Conservation (phyloP, 768 basidiomycete genomes). For the Auriscalpium orientale region DNA sequence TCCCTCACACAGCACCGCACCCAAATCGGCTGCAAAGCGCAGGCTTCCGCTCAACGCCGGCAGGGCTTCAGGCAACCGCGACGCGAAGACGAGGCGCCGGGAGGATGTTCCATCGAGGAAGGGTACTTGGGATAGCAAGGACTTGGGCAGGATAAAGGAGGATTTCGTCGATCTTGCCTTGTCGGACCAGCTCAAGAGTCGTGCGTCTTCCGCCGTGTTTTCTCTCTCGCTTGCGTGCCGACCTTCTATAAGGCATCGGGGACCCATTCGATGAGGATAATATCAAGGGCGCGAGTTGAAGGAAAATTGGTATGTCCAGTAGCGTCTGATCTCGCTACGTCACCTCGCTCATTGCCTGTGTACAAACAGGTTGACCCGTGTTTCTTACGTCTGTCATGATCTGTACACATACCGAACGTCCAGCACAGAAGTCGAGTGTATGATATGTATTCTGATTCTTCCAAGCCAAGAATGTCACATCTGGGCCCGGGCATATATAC, state of each 20-base stretch:
- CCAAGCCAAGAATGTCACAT: too few relatives aligned
- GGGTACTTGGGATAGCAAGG: conserved; percentile 4
- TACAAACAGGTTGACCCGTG: too few relatives aligned
- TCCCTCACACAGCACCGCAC: conserved; percentile 1
- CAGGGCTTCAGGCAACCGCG: conserved; percentile 11
- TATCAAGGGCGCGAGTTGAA: conserved; percentile 17
- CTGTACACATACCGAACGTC: too few relatives aligned
- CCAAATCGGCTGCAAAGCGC: conserved; percentile 11
- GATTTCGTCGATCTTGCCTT: conserved; percentile 10
- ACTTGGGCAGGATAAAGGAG: conserved; percentile 9
- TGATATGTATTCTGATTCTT: too few relatives aligned
- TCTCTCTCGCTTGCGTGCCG: neutral
- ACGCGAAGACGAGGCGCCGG: conserved; percentile 13
- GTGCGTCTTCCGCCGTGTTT: neutral
- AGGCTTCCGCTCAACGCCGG: conserved; percentile 11
- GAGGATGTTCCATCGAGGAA: conserved; percentile 10
- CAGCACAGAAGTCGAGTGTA: too few relatives aligned
- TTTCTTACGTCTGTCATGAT: too few relatives aligned
- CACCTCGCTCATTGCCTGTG: too few relatives aligned
- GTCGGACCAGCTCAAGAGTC: conserved; percentile 9
- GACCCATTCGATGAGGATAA: conserved; percentile 23
- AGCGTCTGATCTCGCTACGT: too few relatives aligned
- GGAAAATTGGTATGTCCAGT: too few relatives aligned
- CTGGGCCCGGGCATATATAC: too few relatives aligned
- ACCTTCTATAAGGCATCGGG: conserved; percentile 19